A percentile compares a stretch with the other conserved stretches of the same genome.
Evolutionary conservation across 768 basidiomycete species (phyloP).

Genomic region (Zangia roseola): DNA sequence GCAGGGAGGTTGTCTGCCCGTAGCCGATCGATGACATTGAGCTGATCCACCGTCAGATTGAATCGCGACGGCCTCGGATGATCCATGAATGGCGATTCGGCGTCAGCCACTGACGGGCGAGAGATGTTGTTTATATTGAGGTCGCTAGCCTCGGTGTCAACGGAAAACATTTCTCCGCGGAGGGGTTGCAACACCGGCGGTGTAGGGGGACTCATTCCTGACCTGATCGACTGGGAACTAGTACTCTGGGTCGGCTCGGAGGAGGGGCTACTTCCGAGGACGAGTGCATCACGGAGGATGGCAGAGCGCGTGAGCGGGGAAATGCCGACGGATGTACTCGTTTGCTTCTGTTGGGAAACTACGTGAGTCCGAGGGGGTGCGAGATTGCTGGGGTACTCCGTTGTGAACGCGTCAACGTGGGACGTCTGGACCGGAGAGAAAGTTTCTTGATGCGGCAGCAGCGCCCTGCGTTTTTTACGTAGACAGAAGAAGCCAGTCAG

Average conservation of each 20-base stretch:
- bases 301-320: conserved; percentile 5
- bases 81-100: background rate
- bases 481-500: conserved; percentile 3
- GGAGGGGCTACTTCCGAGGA: background rate
- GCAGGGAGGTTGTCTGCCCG: conserved; percentile 4
- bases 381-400: background rate
- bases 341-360: background rate
- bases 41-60: conserved; percentile 12
- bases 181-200: conserved; percentile 1
- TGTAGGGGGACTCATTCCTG: background rate
- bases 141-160: no score
- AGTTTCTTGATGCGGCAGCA: background rate
- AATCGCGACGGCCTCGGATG: background rate
- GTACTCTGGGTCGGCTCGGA: background rate
- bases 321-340: background rate
- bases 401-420: conserved; percentile 2
- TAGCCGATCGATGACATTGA: conserved; percentile 12
- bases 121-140: no score
- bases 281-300: conserved; percentile 14
- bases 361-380: background rate
- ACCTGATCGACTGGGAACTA: background rate
- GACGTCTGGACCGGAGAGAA: background rate
- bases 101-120: no score
- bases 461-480: conserved; percentile 4
- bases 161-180: background rate